Base-by-base conservation (phyloP, 139 green algal genomes). In the Chlorella ohadii region DNA sequence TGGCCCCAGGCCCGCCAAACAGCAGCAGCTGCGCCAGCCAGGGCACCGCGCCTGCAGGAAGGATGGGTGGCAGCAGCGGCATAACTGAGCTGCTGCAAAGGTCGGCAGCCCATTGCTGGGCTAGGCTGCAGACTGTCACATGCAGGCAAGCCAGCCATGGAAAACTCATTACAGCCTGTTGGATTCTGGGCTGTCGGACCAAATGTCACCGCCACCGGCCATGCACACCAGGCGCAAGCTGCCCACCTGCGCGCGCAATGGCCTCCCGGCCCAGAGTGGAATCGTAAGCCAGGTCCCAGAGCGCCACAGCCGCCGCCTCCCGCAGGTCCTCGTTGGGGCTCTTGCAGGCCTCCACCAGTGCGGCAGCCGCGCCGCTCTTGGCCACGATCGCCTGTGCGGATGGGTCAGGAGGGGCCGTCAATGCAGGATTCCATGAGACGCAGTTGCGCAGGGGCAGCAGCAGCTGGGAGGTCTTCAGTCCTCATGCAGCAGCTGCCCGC, bases 11-110 rank as follows among this genome's bases (percentile, higher is more conserved):
- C 4, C 70, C 79, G 16, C 85, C 85, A 63, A 83, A 72, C 31
- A 88, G 59, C 57, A 89, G 79, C 55, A 89, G 59, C 79, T 89
- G 81, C 15, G 71, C 76, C 71, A 89, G 79, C 70, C 68, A 88
- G 27, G 85, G 85, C 38, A 88, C 72, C 17, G 39, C 85, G 59
- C 71, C 85, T 85, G 80, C 47, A 78, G 16, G 31, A 11, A 59
- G 57, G 75, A 11, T 34, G 77, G 2, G 31, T 19, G 55, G 51
- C 55, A 81, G n/a, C n/a, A n/a, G n/a, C n/a, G n/a, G n/a, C n/a
- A n/a, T n/a, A n/a, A n/a, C n/a, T n/a, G n/a, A n/a, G n/a, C n/a
- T n/a, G n/a, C n/a, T n/a, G n/a, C n/a, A n/a, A n/a, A n/a, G n/a
- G n/a, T n/a, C n/a, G n/a, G n/a, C n/a, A n/a, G n/a, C n/a, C n/a